These are phyloP conservation scores for Mucuna pruriens DNA, from an alignment of 306 rosid genomes.

Conservation along the genomic window DNA sequence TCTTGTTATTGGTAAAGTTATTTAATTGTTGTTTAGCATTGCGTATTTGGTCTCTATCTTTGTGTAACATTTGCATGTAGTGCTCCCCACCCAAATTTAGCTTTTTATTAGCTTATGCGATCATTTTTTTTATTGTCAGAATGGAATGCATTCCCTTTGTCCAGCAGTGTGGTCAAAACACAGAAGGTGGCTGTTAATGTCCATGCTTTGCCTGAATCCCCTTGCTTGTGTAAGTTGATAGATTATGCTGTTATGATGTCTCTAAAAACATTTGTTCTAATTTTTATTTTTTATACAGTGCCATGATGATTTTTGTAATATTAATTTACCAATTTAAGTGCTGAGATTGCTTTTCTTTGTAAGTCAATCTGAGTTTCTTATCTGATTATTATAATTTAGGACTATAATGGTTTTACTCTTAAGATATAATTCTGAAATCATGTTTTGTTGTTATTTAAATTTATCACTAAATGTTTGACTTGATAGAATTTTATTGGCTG, in stretches of 20 bases:
- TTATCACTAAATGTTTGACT: neutral
- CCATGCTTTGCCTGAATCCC: constrained; percentile 95
- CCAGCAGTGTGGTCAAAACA: constrained; percentile 99
- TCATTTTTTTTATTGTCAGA: constrained; percentile 56
- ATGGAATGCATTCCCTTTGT: constrained; percentile 96
- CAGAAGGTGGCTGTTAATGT: constrained; percentile 96
- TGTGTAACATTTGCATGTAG: constrained; percentile 15
- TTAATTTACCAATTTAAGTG: neutral
- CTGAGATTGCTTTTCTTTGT: constrained; percentile 14
- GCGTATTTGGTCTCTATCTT: neutral
- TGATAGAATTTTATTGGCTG: neutral
- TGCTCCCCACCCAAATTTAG: neutral
- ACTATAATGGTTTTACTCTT: neutral
- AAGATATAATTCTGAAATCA: neutral
- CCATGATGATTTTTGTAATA: constrained; percentile 24
- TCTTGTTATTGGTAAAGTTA: neutral
- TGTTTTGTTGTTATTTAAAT: neutral
- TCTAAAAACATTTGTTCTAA: neutral
- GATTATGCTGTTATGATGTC: constrained; percentile 28
- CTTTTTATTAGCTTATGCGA: constrained; percentile 23
- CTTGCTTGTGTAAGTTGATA: constrained; percentile 86
- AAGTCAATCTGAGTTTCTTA: neutral
- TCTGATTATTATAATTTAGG: constrained; percentile 15
- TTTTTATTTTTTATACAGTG: constrained; percentile 4
- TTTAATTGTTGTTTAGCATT: neutral